phyloP scores from a whole-genome alignment of 257 asterid genomes.

The Gynochthodes officinalis region DNA sequence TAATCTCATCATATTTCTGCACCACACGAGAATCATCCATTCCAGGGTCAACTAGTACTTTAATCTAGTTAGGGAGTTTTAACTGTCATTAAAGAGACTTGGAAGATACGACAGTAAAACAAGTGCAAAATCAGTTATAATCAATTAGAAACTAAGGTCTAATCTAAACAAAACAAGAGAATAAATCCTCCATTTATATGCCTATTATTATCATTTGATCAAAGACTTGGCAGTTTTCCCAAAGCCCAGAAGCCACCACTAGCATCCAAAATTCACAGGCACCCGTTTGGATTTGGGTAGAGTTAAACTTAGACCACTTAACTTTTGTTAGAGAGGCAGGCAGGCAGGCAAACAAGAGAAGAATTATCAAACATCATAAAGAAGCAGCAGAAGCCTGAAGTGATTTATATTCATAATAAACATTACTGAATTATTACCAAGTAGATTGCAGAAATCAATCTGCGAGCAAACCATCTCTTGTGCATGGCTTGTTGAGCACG shows the following conservation, averaged over 20 bases:
- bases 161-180: too few relatives aligned
- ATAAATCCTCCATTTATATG: too few relatives aligned
- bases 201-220: neutral
- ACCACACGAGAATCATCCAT: too few relatives aligned
- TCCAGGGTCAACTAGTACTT: too few relatives aligned
- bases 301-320: too few relatives aligned
- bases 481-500: slow-evolving; percentile 98
- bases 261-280: neutral
- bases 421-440: slow-evolving; percentile 45
- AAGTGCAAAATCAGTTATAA: too few relatives aligned
- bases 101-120: too few relatives aligned
- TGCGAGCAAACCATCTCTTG: slow-evolving; percentile 96
- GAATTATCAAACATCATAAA: neutral
- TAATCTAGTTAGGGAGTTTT: too few relatives aligned
- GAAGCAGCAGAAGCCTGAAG: neutral
- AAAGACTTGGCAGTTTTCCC: neutral
- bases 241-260: too few relatives aligned
- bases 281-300: neutral
- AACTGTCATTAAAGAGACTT: neutral
- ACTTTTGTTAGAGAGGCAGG: neutral
- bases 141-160: too few relatives aligned
- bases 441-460: slow-evolving; percentile 88
- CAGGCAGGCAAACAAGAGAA: neutral
- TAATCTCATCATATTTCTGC: too few relatives aligned
- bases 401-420: too few relatives aligned